Evolutionary conservation across 768 basidiomycete species (phyloP).

Genomic region (Tricholoma flavovirens): DNA sequence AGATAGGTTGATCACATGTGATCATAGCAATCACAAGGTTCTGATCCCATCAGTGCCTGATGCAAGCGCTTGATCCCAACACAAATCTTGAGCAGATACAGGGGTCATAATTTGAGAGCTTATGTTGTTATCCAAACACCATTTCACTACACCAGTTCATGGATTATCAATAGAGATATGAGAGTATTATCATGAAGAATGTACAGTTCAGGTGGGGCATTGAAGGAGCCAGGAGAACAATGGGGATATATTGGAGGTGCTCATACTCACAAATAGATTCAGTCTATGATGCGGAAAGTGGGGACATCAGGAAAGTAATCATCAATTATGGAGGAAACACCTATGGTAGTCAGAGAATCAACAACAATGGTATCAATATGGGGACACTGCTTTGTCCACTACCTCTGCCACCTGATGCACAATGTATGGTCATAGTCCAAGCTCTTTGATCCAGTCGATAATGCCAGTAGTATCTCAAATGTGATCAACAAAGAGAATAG

Average conservation of each 20-base stretch:
- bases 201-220: too few species aligned
- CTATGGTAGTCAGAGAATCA: constrained; percentile 45
- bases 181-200: too few species aligned
- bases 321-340: background rate
- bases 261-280: constrained; percentile 89
- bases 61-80: too few species aligned
- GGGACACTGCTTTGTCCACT: constrained; percentile 63
- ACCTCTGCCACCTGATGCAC: constrained; percentile 76
- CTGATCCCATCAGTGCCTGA: too few species aligned
- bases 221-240: constrained; percentile 82
- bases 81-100: too few species aligned
- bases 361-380: constrained; percentile 43
- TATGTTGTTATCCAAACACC: too few species aligned
- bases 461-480: constrained; percentile 71
- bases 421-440: constrained; percentile 73
- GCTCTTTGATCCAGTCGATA: constrained; percentile 68
- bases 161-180: too few species aligned
- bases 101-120: too few species aligned
- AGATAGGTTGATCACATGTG: too few species aligned
- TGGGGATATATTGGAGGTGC: constrained; percentile 93
- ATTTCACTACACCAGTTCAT: too few species aligned
- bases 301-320: background rate
- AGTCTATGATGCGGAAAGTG: constrained; percentile 44
- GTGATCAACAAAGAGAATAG: constrained; percentile 91
- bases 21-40: too few species aligned